A percentile compares a stretch with the other conserved stretches of the same genome.
These are phyloP conservation scores for Sanghuangporus weigelae DNA, from an alignment of 1,284 basidiomycete genomes.

Conservation along the genomic window DNA sequence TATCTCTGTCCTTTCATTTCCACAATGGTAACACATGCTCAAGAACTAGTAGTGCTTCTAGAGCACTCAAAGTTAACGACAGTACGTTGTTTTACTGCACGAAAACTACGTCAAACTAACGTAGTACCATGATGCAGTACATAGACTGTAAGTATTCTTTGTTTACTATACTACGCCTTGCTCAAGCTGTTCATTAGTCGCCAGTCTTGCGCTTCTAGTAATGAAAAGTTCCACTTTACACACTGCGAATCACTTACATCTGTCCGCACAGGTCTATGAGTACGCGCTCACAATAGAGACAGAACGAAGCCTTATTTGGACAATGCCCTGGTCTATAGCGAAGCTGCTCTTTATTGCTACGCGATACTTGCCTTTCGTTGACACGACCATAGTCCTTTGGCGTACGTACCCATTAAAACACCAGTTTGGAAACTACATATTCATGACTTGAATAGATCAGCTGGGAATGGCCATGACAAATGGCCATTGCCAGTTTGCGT, in stretches of 20 bases:
- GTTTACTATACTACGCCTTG: not conserved
- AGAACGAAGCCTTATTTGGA: conserved; percentile 8
- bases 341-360: conserved; percentile 7
- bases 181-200: not conserved
- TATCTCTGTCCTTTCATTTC: not conserved
- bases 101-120: not conserved
- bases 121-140: not conserved
- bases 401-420: not conserved
- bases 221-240: no score
- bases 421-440: not conserved
- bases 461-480: not conserved
- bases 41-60: not conserved
- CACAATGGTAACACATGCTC: not conserved
- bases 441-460: not conserved
- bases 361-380: conserved; percentile 6
- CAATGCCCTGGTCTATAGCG: not conserved
- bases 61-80: not conserved
- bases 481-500: not conserved
- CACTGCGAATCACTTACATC: not conserved
- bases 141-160: not conserved
- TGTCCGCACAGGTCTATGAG: not conserved
- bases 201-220: conserved; percentile 1
- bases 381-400: not conserved
- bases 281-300: conserved; percentile 2
- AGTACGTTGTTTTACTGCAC: not conserved